Percentiles rank a stretch among this genome's conserved stretches.
Conservation (phyloP, 2,329 filamentous ascomycete genomes). For the Sporothrix dimorphospora region DNA sequence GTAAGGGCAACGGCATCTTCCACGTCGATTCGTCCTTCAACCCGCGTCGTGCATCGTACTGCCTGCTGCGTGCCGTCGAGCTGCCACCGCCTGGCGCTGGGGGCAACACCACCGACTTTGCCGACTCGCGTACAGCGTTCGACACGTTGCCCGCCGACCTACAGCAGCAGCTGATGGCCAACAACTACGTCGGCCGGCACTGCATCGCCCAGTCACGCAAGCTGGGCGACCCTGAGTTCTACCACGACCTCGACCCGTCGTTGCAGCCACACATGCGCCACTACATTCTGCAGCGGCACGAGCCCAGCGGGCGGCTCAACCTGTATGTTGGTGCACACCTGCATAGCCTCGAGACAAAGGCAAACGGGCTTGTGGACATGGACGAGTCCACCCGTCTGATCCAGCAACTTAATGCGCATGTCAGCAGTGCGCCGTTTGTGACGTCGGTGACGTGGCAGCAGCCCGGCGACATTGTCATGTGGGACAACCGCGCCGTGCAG, state of each 20-base stretch:
- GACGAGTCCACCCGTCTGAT: conserved; percentile 45
- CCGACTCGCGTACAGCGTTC: conserved; percentile 56
- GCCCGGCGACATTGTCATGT: conserved; percentile 56
- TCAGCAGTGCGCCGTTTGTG: conserved; percentile 51
- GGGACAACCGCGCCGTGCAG: conserved; percentile 63
- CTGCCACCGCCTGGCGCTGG: conserved; percentile 51
- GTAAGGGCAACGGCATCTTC: conserved; percentile 54
- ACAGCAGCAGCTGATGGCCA: conserved; percentile 41
- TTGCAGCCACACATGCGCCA: conserved; percentile 49
- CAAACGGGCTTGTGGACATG: conserved; percentile 29
- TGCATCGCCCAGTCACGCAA: conserved; percentile 58
- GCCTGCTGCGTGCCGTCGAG: conserved; percentile 53
- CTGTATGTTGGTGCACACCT: conserved; percentile 58
- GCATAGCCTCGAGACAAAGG: conserved; percentile 52
- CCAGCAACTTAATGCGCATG: conserved; percentile 50
- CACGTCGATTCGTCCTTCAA: conserved; percentile 61
- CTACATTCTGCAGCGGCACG: conserved; percentile 54
- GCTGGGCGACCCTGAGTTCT: conserved; percentile 53
- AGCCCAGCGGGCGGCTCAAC: conserved; percentile 54
- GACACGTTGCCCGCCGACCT: conserved; percentile 47
- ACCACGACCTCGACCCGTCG: conserved; percentile 44
- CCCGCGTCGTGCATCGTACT: conserved; percentile 56
- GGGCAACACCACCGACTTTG: conserved; percentile 58
- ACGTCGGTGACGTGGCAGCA: conserved; percentile 53
- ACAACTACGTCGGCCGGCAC: conserved; percentile 53